Percentiles rank a stretch among this genome's conserved stretches.
Conservation (phyloP, 768 basidiomycete species). For the Pholiota molesta region DNA sequence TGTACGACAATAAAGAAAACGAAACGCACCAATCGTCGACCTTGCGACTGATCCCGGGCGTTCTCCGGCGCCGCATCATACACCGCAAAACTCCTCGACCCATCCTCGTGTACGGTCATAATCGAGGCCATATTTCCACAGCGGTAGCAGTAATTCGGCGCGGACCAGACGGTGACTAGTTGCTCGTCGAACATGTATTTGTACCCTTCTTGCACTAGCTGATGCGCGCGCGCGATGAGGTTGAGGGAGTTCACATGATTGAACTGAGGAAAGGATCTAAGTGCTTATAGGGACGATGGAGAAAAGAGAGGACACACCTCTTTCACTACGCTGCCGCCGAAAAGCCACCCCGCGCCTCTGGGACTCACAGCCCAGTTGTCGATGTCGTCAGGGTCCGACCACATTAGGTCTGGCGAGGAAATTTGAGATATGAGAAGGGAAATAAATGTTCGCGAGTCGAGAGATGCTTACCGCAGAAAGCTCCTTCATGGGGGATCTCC, state of each 20-base stretch:
- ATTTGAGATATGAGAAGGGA: neutral
- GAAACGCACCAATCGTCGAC: constrained; percentile 66
- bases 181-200: constrained; percentile 97
- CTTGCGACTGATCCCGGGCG: constrained; percentile 79
- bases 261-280: constrained; percentile 53
- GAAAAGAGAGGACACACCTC: constrained; percentile 53
- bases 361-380: constrained; percentile 98
- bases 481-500: constrained; percentile 98
- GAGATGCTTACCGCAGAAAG: constrained; percentile 77
- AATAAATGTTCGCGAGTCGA: neutral
- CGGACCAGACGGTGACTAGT: constrained; percentile 93
- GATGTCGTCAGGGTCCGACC: constrained; percentile 96
- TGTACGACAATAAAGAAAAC: neutral
- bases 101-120: constrained; percentile 77
- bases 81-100: constrained; percentile 71
- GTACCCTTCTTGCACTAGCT: constrained; percentile 94
- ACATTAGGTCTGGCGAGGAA: constrained; percentile 82
- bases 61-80: constrained; percentile 92
- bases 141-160: constrained; percentile 79
- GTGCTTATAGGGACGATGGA: neutral
- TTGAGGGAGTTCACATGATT: constrained; percentile 88
- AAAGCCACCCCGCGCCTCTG: constrained; percentile 94
- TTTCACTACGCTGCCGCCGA: constrained; percentile 82
- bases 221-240: constrained; percentile 94
- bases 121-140: constrained; percentile 86